Evolutionary conservation across 164 flowering plant species (phyloP), one percentile per base, ranked within the genome.

Genomic region (Nymphaea thermarum): DNA sequence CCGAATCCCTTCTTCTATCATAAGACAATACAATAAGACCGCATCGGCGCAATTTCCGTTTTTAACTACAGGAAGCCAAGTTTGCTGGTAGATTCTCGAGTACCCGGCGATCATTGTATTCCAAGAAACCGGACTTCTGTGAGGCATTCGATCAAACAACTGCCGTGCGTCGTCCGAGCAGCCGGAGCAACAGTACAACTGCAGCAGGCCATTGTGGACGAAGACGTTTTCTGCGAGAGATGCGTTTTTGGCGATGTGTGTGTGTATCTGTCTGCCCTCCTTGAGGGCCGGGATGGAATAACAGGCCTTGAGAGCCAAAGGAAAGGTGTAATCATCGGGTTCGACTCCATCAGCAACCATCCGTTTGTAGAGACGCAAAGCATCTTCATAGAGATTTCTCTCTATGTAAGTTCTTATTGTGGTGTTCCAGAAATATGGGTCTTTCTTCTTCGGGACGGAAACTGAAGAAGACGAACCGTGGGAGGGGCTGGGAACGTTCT

Each of bases 51-150:
- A 7, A 6, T 3, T 36, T 61, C 64, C 5, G 55, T 47, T 47
- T 47, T 47, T 4, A 3, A 47, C 55, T 47, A 6, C 55, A 47
- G 4, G 12, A 47, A 47, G 3, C 12, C 11, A 47, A 47, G 6
- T 36, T n/a, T n/a, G 53, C 3, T 64, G 64, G 4, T 15, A 4
- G 5, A 18, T 36, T 69, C 70, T 74, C 7, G 70, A 59, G 42
- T 65, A 70, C 47, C 76, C 76, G 43, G 72, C 64, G 53, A 73
- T 60, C 64, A 73, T 65, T 12, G 76, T 68, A 45, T 68, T 73
- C 76, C 76, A 71, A 4, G 76, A 74, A 62, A 74, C 73, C 68
- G 70, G 25, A 41, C n/a, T 67, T 44, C 63, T 47, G 8, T 15
- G 60, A 57, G 64, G 42, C 67, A 74, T 70, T 63, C n/a, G 60